Evolutionary conservation across 305 asterid species (phyloP).

Genomic region (Solanum hybrid): DNA sequence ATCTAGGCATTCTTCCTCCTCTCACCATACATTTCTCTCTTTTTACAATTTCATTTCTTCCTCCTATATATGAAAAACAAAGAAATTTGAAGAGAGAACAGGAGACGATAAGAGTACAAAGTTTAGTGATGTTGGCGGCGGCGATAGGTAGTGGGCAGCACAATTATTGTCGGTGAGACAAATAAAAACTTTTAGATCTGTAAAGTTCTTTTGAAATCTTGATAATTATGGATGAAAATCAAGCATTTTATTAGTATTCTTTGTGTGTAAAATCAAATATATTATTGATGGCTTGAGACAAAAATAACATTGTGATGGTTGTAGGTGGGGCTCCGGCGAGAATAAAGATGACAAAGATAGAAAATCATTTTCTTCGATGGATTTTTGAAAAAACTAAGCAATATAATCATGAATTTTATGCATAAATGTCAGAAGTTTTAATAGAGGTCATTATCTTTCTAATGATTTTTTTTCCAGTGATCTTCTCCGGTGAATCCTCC

Average conservation of each 20-base stretch:
- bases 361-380: too few relatives aligned
- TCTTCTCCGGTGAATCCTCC: background rate
- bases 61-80: background rate
- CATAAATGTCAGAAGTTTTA: background rate
- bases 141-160: background rate
- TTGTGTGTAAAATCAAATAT: background rate
- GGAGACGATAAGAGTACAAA: background rate
- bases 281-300: too few relatives aligned
- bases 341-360: background rate
- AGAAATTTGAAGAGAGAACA: background rate
- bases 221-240: background rate
- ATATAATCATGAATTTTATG: background rate
- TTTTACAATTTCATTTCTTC: background rate
- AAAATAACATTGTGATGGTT: background rate
- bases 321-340: background rate
- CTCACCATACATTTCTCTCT: background rate
- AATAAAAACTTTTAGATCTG: too few relatives aligned
- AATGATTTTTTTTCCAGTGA: too few relatives aligned
- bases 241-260: background rate
- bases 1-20: background rate
- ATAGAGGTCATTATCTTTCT: background rate
- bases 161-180: background rate
- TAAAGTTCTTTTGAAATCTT: background rate
- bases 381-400: too few relatives aligned
- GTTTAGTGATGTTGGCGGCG: background rate